Evolutionary conservation across 208 protist species (phyloP), one percentile per base, ranked within the genome.

Genomic region (Zelonia costaricensis): DNA sequence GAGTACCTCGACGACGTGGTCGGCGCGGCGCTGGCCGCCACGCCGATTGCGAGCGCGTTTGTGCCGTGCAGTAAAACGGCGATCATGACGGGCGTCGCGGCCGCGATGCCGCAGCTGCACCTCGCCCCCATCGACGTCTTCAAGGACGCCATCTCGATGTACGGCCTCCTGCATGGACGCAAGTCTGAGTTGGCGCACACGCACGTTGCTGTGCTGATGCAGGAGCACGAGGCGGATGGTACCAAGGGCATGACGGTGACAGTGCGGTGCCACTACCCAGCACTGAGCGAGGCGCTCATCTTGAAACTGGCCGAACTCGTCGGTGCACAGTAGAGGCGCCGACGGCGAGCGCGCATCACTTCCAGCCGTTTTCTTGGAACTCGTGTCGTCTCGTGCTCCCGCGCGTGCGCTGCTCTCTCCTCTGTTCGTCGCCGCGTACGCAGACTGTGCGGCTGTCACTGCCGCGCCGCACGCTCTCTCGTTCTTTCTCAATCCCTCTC

Each of bases 141-240:
- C 66, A 87, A 80, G 39, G 85, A 94, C 61, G 71, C 71, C 12
- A 64, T 70, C 3, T 81, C 81, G 3, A 71, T 92, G 25, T 74
- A 87, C 42, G 84, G 88, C 22, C 30, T 82, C 27, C 28, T 94
- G 36, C 80, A 90, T 18, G 57, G 68, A 7, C 73, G 80, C 12
- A 93, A 88, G 71, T 79, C 77, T 2, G 47, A 78, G 16, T 46
- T 46, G 18, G 36, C 67, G 8, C 43, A 36, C 18, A 67, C 72
- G 8, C 83, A 91, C 59, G 76, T 95, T 9, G 84, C 84, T 0
- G 75, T 89, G 18, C 59, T 94, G 23, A 71, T 93, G 28, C 74
- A 73, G 18, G 79, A 89, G 49, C 67, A 72, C 35, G 62, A 82
- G 53, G 75, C 66, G 27, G 80, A 80, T 0, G 73, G 68, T 0